A percentile compares a stretch with the other conserved stretches of the same genome.
Conservation (phyloP, 768 basidiomycete genomes). For the Lepiota venenata region DNA sequence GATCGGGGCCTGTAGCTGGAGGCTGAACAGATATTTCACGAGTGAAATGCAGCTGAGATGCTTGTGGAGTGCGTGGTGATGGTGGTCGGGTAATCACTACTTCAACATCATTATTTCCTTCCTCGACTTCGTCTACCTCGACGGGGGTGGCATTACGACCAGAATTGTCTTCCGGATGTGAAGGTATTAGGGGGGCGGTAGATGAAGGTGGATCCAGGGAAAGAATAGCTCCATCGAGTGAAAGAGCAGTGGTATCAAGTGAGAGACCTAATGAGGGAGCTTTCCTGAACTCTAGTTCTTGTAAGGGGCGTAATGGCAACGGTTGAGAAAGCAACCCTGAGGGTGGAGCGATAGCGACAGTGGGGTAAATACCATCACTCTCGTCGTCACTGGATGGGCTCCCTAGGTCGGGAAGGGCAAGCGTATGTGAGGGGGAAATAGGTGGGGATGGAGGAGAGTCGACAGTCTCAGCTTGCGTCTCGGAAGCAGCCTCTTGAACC, state of each 20-base stretch:
- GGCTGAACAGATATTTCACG: background rate
- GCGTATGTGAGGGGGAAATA: no score
- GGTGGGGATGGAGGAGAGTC: background rate
- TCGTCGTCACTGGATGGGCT: constrained; percentile 2
- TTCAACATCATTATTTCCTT: background rate
- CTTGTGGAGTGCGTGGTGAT: constrained; percentile 7
- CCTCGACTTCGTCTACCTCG: background rate
- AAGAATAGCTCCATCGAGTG: background rate
- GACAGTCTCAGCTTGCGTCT: background rate
- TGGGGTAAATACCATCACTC: background rate
- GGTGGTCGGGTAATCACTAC: background rate
- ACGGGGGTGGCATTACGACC: no score
- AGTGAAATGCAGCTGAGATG: background rate
- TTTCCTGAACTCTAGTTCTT: background rate
- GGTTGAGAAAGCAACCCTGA: background rate
- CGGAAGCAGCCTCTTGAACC: background rate
- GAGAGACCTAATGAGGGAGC: background rate
- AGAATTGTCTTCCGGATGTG: background rate
- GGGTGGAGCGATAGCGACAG: background rate
- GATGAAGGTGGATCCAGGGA: background rate
- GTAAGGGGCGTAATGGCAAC: background rate
- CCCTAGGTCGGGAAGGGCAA: background rate
- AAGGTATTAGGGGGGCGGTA: background rate
- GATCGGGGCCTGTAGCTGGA: background rate
- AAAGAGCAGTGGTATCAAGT: background rate